Base-by-base conservation (phyloP, 2,329 filamentous ascomycete genomes). In the Venturia oleaginea region DNA sequence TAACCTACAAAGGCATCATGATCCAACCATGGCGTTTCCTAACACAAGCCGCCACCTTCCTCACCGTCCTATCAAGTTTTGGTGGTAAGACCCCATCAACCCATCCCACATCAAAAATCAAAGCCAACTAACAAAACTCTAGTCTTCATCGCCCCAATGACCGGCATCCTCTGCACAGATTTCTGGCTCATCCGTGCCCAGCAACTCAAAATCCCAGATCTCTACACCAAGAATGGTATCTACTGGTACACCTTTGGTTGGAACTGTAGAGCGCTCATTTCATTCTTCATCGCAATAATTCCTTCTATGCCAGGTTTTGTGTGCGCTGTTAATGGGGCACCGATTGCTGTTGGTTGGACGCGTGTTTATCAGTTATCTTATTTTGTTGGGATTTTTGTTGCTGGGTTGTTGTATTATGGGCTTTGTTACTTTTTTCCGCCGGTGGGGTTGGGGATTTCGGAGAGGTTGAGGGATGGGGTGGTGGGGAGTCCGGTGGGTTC, bases 261-360 rank as follows among this genome's bases (percentile, higher is more conserved):
- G 65, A 75, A 75, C 62, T 75, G 72, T 71, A 69, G 73, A 54
- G 73, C 72, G 6, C 74, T 69, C 65, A 70, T 65, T 17, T 71
- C 71, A 17, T 74, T 74, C 57, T 40, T 72, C 27, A 64, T 69
- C 11, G 73, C 70, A 1, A 72, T 74, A 61, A 68, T 71, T 27
- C 71, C 70, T 59, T 70, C 76, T 64, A 65, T 77, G 55, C 73
- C 76, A 4, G 72, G 75, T 30, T 77, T 77, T 66, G 72, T 61
- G 4, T 34, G 22, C 22, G 38, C 59, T 42, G 32, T 34, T 24
- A 40, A 40, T 27, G 59, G 59, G 4, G 32, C 32, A 11, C 13
- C 15, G 8, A 61, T 61, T 42, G 15, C 32, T 27, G 34, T 38
- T 37, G 30, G 30, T 19, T 61, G 59, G 59, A 37, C 38, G 17